Conservation (phyloP, 768 basidiomycete species). For the Dioszegia aurantiaca region DNA sequence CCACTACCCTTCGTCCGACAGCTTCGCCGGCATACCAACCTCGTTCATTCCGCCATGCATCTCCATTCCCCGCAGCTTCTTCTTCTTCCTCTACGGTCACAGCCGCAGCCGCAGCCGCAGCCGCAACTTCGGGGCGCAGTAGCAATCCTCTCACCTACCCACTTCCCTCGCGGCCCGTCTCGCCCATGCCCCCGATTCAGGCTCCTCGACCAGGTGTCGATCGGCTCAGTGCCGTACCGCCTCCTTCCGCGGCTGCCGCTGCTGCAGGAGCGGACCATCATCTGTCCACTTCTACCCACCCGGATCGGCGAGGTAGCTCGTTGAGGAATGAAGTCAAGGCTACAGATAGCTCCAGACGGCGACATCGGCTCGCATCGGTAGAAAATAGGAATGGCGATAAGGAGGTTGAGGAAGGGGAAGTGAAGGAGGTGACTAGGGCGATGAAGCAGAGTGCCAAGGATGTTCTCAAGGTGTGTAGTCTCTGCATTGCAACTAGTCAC, state of each 20-base stretch:
- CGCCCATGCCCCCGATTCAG: conserved; percentile 2
- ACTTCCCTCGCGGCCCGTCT: conserved; percentile 6
- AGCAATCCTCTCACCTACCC: background rate
- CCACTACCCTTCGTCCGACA: conserved; percentile 6
- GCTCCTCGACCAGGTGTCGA: background rate
- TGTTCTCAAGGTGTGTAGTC: conserved; percentile 27
- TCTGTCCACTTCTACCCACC: no score
- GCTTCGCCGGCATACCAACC: conserved; percentile 13
- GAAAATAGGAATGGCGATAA: background rate
- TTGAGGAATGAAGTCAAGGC: conserved; percentile 8
- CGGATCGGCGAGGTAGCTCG: background rate
- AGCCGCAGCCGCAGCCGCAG: background rate
- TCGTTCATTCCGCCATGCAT: conserved; percentile 7
- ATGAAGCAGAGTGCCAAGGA: conserved; percentile 10
- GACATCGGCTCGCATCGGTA: no score
- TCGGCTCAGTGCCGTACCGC: background rate
- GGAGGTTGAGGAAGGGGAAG: conserved; percentile 45
- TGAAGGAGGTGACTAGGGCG: conserved; percentile 41
- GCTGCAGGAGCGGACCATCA: background rate
- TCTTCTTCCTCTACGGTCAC: background rate
- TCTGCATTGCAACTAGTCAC: background rate
- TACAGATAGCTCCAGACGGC: background rate
- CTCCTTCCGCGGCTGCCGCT: background rate
- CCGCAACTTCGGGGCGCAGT: background rate
- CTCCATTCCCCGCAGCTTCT: conserved; percentile 4